These are phyloP conservation scores for Pestalotiopsis sp. DNA, from an alignment of 2,329 filamentous ascomycete genomes.

Conservation along the genomic window DNA sequence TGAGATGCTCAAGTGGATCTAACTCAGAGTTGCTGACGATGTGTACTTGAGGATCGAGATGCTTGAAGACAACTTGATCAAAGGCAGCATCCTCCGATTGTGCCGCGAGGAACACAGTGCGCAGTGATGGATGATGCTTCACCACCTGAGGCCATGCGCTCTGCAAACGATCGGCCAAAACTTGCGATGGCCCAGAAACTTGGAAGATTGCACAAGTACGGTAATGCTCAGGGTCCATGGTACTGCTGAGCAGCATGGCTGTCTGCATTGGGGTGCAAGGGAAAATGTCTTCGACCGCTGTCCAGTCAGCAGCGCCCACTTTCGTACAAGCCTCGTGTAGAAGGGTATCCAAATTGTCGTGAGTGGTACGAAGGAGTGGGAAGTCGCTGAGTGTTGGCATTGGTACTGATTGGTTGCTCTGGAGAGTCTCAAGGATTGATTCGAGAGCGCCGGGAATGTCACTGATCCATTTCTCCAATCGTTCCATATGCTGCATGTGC, in stretches of 20 bases:
- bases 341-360: slow-evolving; percentile 7
- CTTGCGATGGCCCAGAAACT: neutral
- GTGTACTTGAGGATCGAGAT: neutral
- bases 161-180: neutral
- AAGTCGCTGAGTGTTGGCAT: slow-evolving; percentile 15
- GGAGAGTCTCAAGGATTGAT: neutral
- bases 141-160: slow-evolving; percentile 8
- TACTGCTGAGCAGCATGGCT: slow-evolving; percentile 12
- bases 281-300: slow-evolving; percentile 12
- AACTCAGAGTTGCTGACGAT: neutral
- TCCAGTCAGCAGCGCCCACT: slow-evolving; percentile 5
- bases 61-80: slow-evolving; percentile 12
- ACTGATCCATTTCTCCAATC: slow-evolving; percentile 9
- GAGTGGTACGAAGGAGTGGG: slow-evolving; percentile 9
- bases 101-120: slow-evolving; percentile 10
- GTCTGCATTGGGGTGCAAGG: slow-evolving; percentile 14
- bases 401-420: neutral
- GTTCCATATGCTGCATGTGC: slow-evolving; percentile 13
- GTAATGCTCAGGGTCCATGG: slow-evolving; percentile 11
- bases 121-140: slow-evolving; percentile 7
- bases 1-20: neutral
- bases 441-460: neutral
- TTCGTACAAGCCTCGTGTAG: neutral
- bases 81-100: slow-evolving; percentile 7
- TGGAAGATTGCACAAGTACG: slow-evolving; percentile 13